phyloP scores from a whole-genome alignment of 2,329 filamentous ascomycete species.

The Penicillium sp. region DNA sequence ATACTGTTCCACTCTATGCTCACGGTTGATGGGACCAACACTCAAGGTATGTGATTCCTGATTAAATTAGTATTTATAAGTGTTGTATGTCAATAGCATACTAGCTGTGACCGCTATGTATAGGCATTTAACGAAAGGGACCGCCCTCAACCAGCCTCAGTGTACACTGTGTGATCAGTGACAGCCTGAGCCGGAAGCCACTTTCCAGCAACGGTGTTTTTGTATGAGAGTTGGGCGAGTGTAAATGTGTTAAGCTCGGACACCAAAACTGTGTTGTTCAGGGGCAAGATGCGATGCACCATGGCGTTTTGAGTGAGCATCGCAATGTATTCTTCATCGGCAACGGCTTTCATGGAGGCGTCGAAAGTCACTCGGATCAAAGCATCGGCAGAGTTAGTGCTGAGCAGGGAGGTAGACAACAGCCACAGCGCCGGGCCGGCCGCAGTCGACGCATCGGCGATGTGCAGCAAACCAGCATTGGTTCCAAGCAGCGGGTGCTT shows the following conservation, averaged over 20 bases:
- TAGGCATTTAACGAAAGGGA: too few species aligned
- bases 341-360: background rate
- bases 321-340: constrained; percentile 13
- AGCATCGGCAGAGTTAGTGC: constrained; percentile 13
- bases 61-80: too few species aligned
- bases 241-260: constrained; percentile 16
- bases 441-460: constrained; percentile 13
- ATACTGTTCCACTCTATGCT: too few species aligned
- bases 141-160: constrained; percentile 4
- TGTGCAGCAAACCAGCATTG: constrained; percentile 13
- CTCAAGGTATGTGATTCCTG: too few species aligned
- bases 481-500: constrained; percentile 12
- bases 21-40: too few species aligned
- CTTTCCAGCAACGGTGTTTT: constrained; percentile 13
- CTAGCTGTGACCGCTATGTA: too few species aligned
- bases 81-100: too few species aligned
- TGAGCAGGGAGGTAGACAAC: constrained; percentile 15
- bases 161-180: constrained; percentile 5
- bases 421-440: constrained; percentile 14
- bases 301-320: constrained; percentile 16
- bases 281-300: constrained; percentile 12
- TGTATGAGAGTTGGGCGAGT: constrained; percentile 12
- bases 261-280: constrained; percentile 10
- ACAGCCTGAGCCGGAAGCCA: constrained; percentile 14
- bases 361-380: constrained; percentile 15